phyloP scores from a whole-genome alignment of 345 rosid species.

The Dovyalis caffra region DNA sequence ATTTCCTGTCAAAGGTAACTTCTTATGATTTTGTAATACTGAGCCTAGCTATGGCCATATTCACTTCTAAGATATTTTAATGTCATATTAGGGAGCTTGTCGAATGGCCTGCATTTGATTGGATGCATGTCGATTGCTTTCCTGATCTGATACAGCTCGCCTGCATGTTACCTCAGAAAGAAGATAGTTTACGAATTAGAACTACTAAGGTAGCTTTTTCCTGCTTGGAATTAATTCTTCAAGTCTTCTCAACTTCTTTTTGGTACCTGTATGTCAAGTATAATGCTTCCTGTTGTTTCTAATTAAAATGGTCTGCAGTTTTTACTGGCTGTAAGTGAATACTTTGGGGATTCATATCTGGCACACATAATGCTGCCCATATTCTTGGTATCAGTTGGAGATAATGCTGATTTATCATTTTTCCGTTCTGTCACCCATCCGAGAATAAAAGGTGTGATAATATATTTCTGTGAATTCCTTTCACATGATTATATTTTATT shows the following conservation, averaged over 20 bases:
- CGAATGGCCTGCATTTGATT: constrained; percentile 89
- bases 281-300: constrained; percentile 19
- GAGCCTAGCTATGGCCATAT: constrained; percentile 12
- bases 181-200: constrained; percentile 81
- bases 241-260: background rate
- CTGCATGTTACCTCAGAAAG: constrained; percentile 82
- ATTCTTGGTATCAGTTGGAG: constrained; percentile 83
- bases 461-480: constrained; percentile 14
- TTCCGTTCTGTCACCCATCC: constrained; percentile 57
- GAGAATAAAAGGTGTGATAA: constrained; percentile 60
- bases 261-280: constrained; percentile 6
- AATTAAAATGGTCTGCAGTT: constrained; percentile 55
- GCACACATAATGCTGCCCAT: constrained; percentile 82
- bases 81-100: constrained; percentile 56
- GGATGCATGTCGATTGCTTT: constrained; percentile 93
- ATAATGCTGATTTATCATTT: constrained; percentile 65
- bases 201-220: constrained; percentile 61
- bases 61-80: constrained; percentile 17
- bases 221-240: constrained; percentile 1
- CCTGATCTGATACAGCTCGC: constrained; percentile 73
- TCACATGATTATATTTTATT: constrained; percentile 9
- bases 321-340: constrained; percentile 67
- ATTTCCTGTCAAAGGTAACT: constrained; percentile 7
- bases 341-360: constrained; percentile 73
- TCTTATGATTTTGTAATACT: background rate